Conservation (phyloP, 345 rosid genomes). For the Excoecaria cochinchinensis region DNA sequence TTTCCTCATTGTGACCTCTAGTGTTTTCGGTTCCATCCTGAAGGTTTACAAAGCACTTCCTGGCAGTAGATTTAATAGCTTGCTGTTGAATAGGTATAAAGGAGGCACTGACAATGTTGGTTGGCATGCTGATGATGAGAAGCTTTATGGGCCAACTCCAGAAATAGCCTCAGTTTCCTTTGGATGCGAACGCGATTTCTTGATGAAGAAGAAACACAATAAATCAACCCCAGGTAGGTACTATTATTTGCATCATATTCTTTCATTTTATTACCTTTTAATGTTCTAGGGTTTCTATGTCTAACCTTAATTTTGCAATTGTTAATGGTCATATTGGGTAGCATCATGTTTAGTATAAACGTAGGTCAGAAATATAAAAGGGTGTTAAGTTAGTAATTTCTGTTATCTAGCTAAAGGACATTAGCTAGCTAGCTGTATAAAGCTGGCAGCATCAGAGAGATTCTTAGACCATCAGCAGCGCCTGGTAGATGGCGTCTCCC, state of each 20-base stretch:
- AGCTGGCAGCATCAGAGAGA: no score
- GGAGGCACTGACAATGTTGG: slow-evolving; percentile 73
- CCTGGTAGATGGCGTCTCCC: no score
- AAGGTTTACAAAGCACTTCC: slow-evolving; percentile 74
- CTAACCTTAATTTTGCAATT: no score
- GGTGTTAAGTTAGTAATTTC: no score
- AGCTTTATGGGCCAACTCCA: slow-evolving; percentile 64
- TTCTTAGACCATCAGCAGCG: no score
- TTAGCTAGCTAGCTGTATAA: no score
- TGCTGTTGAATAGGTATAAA: slow-evolving; percentile 72
- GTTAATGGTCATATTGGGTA: no score
- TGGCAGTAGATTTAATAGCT: slow-evolving; percentile 80
- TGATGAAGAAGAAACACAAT: slow-evolving; percentile 57
- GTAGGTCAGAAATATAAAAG: no score
- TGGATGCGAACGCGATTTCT: slow-evolving; percentile 85
- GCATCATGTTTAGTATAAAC: no score
- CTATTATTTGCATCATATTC: background rate
- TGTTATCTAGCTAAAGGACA: no score
- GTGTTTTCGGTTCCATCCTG: slow-evolving; percentile 22
- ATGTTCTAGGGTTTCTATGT: background rate
- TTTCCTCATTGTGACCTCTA: background rate
- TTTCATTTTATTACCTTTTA: slow-evolving; percentile 7
- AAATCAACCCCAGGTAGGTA: slow-evolving; percentile 48
- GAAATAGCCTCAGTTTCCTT: slow-evolving; percentile 84
- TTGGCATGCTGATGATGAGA: slow-evolving; percentile 95